These are phyloP conservation scores for Nakazawaea ambrosiae DNA, from an alignment of 805 yeast species.

Conservation along the genomic window DNA sequence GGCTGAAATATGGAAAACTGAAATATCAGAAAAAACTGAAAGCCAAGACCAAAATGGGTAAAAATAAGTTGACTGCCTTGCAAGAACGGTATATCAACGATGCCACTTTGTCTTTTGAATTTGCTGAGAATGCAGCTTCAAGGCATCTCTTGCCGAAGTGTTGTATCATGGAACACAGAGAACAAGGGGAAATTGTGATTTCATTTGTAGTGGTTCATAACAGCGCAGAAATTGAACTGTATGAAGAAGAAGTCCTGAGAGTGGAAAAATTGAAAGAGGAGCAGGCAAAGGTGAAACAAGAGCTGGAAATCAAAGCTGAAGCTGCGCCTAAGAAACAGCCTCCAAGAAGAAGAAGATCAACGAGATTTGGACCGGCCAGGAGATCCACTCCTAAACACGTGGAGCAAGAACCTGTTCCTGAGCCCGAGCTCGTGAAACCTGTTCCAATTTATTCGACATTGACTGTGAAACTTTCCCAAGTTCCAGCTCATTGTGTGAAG, in stretches of 20 bases:
- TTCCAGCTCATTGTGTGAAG: conserved; percentile 60
- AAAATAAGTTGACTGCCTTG: conserved; percentile 63
- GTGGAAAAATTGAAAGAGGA: conserved; percentile 17
- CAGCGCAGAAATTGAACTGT: conserved; percentile 32
- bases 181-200: conserved; percentile 34
- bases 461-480: conserved; percentile 56
- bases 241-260: conserved; percentile 16
- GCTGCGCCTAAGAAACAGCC: conserved; percentile 12
- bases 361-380: conserved; percentile 13
- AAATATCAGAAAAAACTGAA: conserved; percentile 15
- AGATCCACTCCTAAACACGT: conserved; percentile 12
- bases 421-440: conserved; percentile 34
- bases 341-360: conserved; percentile 13
- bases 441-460: conserved; percentile 48
- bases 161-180: conserved; percentile 58
- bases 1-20: no score
- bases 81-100: conserved; percentile 63
- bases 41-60: conserved; percentile 24
- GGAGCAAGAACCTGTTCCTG: conserved; percentile 29
- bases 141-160: conserved; percentile 73
- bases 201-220: conserved; percentile 48
- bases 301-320: conserved; percentile 14
- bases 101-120: conserved; percentile 81
- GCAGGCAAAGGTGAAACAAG: conserved; percentile 19
- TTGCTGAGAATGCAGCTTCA: conserved; percentile 67